phyloP scores from a whole-genome alignment of 495 filamentous ascomycete species.

The Trypethelium eluteriae region DNA sequence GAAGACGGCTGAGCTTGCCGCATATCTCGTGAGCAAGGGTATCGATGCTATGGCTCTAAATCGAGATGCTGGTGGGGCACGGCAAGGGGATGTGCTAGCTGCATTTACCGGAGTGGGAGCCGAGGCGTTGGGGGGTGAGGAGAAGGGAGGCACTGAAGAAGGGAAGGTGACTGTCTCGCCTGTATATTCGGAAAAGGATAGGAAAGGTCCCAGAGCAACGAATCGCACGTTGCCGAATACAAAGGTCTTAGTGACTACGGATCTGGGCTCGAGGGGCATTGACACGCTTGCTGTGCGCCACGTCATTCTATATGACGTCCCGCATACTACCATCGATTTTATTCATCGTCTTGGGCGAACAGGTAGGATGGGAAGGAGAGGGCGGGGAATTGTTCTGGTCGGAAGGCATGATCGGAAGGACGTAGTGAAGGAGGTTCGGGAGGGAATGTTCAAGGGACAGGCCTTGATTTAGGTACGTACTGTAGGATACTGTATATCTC shows the following conservation, averaged over 20 bases:
- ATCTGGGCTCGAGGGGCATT: constrained; percentile 84
- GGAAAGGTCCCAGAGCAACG: neutral
- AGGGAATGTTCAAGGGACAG: constrained; percentile 87
- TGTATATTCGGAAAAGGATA: neutral
- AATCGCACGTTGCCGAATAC: constrained; percentile 53
- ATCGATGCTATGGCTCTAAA: constrained; percentile 79
- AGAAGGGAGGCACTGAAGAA: neutral
- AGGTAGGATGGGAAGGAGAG: constrained; percentile 85
- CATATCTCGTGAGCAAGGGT: constrained; percentile 73
- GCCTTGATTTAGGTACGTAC: constrained; percentile 61
- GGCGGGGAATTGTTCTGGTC: constrained; percentile 80
- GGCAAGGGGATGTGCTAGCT: constrained; percentile 64
- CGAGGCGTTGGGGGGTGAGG: neutral
- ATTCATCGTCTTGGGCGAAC: constrained; percentile 89
- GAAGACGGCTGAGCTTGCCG: constrained; percentile 67
- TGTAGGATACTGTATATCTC: constrained; percentile 7
- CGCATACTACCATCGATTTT: constrained; percentile 92
- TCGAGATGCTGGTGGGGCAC: constrained; percentile 66
- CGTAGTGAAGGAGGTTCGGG: constrained; percentile 82
- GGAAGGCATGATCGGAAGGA: constrained; percentile 84
- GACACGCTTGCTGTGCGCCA: constrained; percentile 89
- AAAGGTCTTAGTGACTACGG: constrained; percentile 88
- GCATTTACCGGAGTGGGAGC: constrained; percentile 49
- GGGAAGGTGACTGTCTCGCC: neutral
- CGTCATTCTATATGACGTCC: constrained; percentile 90